phyloP scores from a whole-genome alignment of 257 asterid species.

The Petunia secreta region DNA sequence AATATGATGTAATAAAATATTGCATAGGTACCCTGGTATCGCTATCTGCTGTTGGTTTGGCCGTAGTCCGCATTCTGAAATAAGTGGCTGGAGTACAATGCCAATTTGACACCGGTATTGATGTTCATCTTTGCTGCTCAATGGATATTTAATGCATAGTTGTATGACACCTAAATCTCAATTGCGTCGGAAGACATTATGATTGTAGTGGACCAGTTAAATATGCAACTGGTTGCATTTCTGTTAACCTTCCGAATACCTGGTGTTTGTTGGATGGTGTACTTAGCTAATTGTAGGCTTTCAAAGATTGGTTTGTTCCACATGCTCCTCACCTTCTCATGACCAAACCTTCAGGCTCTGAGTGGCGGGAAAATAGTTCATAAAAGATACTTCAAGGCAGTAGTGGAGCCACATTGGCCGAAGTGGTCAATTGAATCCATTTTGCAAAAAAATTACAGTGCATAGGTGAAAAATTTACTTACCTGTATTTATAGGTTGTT shows the following conservation, averaged over 20 bases:
- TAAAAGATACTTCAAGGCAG: background rate
- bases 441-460: background rate
- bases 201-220: background rate
- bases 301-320: no score
- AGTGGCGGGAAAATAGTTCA: background rate
- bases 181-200: background rate
- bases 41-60: constrained; percentile 82
- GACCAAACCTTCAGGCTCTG: background rate
- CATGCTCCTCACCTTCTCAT: background rate
- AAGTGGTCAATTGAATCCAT: background rate
- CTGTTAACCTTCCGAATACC: background rate
- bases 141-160: background rate
- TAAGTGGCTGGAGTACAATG: constrained; percentile 33
- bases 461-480: background rate
- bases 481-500: background rate
- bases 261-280: no score
- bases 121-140: constrained; percentile 11
- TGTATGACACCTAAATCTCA: background rate
- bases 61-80: constrained; percentile 73
- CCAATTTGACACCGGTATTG: constrained; percentile 20
- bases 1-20: constrained; percentile 89
- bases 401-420: background rate
- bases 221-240: background rate
- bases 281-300: no score
- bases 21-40: constrained; percentile 94